These are phyloP conservation scores for Phaeophleospora eucalypticola DNA, from an alignment of 2,329 filamentous ascomycete genomes.

Conservation along the genomic window DNA sequence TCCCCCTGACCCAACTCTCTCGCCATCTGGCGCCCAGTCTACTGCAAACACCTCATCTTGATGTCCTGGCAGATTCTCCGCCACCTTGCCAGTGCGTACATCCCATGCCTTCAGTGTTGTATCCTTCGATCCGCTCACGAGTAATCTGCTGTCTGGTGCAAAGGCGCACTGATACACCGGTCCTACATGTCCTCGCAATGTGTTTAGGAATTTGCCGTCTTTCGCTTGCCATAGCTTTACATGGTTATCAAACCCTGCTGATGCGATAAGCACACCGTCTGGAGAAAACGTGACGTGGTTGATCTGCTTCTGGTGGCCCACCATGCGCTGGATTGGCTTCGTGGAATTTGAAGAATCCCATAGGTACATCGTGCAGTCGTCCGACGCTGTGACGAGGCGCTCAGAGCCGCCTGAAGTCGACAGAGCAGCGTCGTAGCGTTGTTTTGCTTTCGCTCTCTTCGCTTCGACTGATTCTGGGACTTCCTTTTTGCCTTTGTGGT, in stretches of 20 bases:
- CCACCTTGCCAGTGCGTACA: constrained; percentile 76
- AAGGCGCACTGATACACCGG: constrained; percentile 92
- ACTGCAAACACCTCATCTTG: constrained; percentile 90
- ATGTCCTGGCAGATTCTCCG: constrained; percentile 80
- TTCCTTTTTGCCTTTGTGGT: constrained; percentile 66
- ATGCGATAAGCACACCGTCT: constrained; percentile 82
- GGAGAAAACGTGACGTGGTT: constrained; percentile 95
- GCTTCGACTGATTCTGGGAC: constrained; percentile 66
- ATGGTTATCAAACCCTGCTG: constrained; percentile 87
- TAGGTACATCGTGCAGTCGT: constrained; percentile 94
- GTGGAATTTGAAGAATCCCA: constrained; percentile 78
- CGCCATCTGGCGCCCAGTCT: constrained; percentile 90
- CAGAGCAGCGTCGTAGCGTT: constrained; percentile 81
- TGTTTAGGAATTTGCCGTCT: constrained; percentile 75
- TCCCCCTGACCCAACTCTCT: constrained; percentile 83
- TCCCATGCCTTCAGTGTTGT: constrained; percentile 95
- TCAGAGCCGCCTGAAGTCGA: constrained; percentile 61
- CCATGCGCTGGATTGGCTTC: constrained; percentile 80
- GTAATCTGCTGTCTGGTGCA: constrained; percentile 81
- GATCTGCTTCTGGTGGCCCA: constrained; percentile 95
- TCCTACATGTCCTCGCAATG: constrained; percentile 81
- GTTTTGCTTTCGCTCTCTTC: constrained; percentile 69
- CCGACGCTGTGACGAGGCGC: constrained; percentile 81
- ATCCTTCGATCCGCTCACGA: constrained; percentile 86
- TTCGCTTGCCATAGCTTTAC: constrained; percentile 85